These are phyloP conservation scores for Stylonectria norvegica DNA, from an alignment of 2,329 filamentous ascomycete species.

Conservation along the genomic window DNA sequence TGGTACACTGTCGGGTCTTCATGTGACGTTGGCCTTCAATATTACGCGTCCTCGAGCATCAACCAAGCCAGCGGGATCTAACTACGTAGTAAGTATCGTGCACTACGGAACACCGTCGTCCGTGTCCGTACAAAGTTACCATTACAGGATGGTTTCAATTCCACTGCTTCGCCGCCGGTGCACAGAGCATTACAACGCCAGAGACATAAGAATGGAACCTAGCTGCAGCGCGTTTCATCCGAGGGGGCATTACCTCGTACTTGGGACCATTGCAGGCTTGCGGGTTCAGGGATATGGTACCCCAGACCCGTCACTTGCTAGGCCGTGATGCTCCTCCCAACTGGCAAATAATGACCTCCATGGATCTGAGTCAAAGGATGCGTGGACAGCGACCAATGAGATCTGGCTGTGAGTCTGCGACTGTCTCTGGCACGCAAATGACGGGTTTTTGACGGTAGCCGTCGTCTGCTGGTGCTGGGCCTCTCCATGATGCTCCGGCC, in stretches of 20 bases:
- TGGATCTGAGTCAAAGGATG: background rate
- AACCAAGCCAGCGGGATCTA: background rate
- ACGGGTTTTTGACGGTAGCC: background rate
- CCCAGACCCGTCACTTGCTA: background rate
- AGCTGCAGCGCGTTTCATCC: background rate
- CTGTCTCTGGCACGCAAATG: conserved; percentile 3
- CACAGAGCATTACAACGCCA: background rate
- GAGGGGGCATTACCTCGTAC: background rate
- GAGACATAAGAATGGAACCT: background rate
- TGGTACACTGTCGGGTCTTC: no score
- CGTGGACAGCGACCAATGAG: background rate
- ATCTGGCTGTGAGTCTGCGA: background rate
- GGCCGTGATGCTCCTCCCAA: no score
- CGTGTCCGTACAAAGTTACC: background rate
- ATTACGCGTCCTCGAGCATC: background rate
- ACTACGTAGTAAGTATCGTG: background rate
- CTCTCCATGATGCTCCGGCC: background rate
- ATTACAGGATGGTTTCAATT: no score
- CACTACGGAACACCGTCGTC: background rate
- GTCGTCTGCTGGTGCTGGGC: background rate
- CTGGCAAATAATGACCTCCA: no score
- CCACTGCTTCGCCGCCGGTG: no score
- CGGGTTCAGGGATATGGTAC: background rate
- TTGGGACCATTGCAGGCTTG: background rate
- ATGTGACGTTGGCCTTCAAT: background rate